phyloP scores from a whole-genome alignment of 768 basidiomycete genomes.

The Ramaria sp. region DNA sequence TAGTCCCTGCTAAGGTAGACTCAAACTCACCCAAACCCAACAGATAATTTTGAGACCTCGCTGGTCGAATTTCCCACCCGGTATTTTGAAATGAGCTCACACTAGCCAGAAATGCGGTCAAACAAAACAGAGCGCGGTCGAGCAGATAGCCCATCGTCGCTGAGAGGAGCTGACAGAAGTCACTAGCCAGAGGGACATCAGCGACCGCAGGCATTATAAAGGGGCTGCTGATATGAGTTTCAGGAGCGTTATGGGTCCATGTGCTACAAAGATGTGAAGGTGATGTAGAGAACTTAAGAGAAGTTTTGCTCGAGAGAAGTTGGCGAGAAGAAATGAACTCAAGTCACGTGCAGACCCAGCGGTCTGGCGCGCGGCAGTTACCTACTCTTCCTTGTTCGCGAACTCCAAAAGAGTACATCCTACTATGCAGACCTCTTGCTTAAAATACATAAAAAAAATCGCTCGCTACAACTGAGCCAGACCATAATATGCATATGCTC shows the following conservation, averaged over 20 bases:
- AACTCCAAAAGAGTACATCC: no score
- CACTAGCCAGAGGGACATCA: background rate
- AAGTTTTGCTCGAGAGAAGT: no score
- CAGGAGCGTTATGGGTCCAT: background rate
- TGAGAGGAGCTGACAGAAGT: slow-evolving; percentile 1
- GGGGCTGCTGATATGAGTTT: background rate
- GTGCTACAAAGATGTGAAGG: background rate
- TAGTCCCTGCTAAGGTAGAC: background rate
- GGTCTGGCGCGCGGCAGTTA: no score
- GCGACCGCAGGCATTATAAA: background rate
- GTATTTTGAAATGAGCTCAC: slow-evolving; percentile 8
- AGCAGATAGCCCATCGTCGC: slow-evolving; percentile 5
- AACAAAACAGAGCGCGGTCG: slow-evolving; percentile 12
- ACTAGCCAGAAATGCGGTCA: slow-evolving; percentile 12
- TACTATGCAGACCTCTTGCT: no score
- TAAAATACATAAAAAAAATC: no score
- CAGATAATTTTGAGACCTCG: slow-evolving; percentile 35
- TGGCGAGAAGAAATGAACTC: no score
- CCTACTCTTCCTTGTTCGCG: no score
- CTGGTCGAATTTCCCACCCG: slow-evolving; percentile 21
- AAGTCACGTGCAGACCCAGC: no score
- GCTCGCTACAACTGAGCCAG: no score
- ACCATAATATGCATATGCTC: no score
- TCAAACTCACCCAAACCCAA: slow-evolving; percentile 43
- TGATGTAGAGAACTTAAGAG: background rate